These are phyloP conservation scores for Penicillium cosmopolitanum DNA, from an alignment of 495 filamentous ascomycete species.

Conservation along the genomic window DNA sequence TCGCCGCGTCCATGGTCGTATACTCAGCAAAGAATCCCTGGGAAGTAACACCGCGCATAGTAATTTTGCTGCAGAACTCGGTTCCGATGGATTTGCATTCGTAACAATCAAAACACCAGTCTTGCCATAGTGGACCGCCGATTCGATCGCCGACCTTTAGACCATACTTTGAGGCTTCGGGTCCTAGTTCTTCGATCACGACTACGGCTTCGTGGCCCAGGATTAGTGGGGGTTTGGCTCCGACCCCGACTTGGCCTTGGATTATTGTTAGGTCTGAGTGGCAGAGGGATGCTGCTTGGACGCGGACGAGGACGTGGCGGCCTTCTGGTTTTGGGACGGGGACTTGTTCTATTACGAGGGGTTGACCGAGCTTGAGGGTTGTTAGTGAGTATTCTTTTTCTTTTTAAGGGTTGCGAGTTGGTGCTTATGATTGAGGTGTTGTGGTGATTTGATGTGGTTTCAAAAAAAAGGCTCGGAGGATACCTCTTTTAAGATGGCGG, in stretches of 20 bases:
- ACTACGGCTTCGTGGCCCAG: slow-evolving; percentile 26
- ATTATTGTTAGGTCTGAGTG: slow-evolving; percentile 17
- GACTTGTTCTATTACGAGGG: slow-evolving; percentile 17
- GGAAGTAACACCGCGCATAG: slow-evolving; percentile 14
- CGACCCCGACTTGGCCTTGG: not conserved
- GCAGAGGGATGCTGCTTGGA: slow-evolving; percentile 24
- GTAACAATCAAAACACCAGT: slow-evolving; percentile 18
- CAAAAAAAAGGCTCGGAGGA: too few species aligned
- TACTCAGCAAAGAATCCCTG: slow-evolving; percentile 25
- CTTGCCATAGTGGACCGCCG: slow-evolving; percentile 19
- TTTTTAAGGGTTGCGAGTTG: not conserved
- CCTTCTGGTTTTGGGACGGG: slow-evolving; percentile 17
- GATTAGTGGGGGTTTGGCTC: slow-evolving; percentile 4
- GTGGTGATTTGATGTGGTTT: too few species aligned
- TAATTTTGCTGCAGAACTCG: slow-evolving; percentile 10
- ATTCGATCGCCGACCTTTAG: slow-evolving; percentile 19
- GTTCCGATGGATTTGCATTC: slow-evolving; percentile 13
- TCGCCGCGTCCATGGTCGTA: slow-evolving; percentile 21
- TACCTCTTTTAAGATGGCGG: slow-evolving; percentile 19
- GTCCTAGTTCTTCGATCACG: slow-evolving; percentile 20
- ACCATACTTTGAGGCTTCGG: slow-evolving; percentile 15
- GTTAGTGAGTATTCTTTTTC: not conserved
- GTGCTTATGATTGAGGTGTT: not conserved
- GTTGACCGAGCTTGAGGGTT: slow-evolving; percentile 7
- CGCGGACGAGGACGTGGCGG: slow-evolving; percentile 20